Percentiles rank a stretch among this genome's conserved stretches.
phyloP scores from a whole-genome alignment of 1,284 basidiomycete species.

The Marasmius sp. region DNA sequence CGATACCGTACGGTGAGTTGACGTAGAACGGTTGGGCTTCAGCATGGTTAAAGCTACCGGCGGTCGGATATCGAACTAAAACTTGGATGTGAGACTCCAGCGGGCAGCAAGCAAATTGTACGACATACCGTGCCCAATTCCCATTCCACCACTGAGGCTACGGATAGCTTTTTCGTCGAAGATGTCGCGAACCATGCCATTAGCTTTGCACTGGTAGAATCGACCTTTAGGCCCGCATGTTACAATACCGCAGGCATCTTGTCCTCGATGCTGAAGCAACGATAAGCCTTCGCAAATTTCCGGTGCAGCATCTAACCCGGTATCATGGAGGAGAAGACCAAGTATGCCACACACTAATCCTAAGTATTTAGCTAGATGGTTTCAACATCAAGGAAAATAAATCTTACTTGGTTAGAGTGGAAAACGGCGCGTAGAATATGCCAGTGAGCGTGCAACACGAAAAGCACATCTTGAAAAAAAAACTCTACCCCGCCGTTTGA shows the following conservation, averaged over 20 bases:
- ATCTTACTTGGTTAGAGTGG: background rate
- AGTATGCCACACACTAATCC: slow-evolving; percentile 84
- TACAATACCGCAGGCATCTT: slow-evolving; percentile 98
- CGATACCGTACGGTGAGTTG: slow-evolving; percentile 98
- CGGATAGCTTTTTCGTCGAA: slow-evolving; percentile 84
- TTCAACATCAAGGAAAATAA: background rate
- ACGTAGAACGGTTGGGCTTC: slow-evolving; percentile 99
- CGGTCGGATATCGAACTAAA: slow-evolving; percentile 94
- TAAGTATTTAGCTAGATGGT: background rate
- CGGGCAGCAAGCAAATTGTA: slow-evolving; percentile 13
- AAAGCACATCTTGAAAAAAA: slow-evolving; percentile 7
- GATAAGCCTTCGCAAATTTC: slow-evolving; percentile 92
- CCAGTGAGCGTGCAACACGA: background rate
- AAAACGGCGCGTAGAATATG: background rate
- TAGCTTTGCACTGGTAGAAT: slow-evolving; percentile 99
- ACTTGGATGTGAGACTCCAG: slow-evolving; percentile 1
- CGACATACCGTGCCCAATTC: slow-evolving; percentile 89
- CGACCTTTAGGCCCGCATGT: slow-evolving; percentile 95
- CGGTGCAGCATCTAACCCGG: slow-evolving; percentile 71
- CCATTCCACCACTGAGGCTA: slow-evolving; percentile 91
- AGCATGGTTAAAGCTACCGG: slow-evolving; percentile 95
- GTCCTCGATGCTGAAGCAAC: slow-evolving; percentile 91
- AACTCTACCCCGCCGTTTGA: background rate
- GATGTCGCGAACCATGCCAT: slow-evolving; percentile 99
- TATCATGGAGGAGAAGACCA: slow-evolving; percentile 81